phyloP scores from a whole-genome alignment of 306 rosid species.

The Leucaena leucocephala region DNA sequence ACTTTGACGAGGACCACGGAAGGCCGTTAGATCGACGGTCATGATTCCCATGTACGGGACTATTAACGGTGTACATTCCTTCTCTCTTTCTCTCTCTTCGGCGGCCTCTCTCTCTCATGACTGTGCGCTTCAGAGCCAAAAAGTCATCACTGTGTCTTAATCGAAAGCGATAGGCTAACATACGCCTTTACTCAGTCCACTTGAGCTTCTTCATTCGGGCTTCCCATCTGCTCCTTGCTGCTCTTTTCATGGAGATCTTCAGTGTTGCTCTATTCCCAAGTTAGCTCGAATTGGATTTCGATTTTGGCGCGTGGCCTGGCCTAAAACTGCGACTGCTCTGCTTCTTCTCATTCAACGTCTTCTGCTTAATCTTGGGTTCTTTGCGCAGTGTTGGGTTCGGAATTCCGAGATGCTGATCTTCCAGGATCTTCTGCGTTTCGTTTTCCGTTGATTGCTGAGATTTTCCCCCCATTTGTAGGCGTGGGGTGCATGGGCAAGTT shows the following conservation, averaged over 20 bases:
- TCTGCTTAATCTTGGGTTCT: neutral
- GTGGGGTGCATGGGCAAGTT: slow-evolving; percentile 44
- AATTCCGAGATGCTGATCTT: slow-evolving; percentile 20
- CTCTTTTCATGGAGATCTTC: slow-evolving; percentile 57
- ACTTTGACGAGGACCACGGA: slow-evolving; percentile 88
- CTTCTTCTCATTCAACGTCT: slow-evolving; percentile 3
- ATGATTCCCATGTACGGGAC: slow-evolving; percentile 47
- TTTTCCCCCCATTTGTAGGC: slow-evolving; percentile 22
- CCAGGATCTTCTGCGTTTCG: slow-evolving; percentile 31
- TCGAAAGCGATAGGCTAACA: slow-evolving; percentile 65
- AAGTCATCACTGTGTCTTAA: slow-evolving; percentile 49
- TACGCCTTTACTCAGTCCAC: slow-evolving; percentile 40
- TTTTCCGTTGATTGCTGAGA: slow-evolving; percentile 37
- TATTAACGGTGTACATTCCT: slow-evolving; percentile 35
- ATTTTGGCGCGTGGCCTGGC: slow-evolving; percentile 15
- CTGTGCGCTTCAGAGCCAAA: slow-evolving; percentile 45
- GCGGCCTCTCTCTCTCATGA: slow-evolving; percentile 39
- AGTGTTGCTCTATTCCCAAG: slow-evolving; percentile 22
- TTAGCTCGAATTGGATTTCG: slow-evolving; percentile 17
- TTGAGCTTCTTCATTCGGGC: slow-evolving; percentile 30
- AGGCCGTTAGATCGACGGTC: slow-evolving; percentile 74
- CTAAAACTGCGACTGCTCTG: neutral
- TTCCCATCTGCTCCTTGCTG: slow-evolving; percentile 19
- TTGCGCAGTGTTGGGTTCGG: slow-evolving; percentile 23
- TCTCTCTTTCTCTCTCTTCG: slow-evolving; percentile 44